Evolutionary conservation across 2,329 filamentous ascomycete genomes (phyloP), one percentile per base, ranked within the genome.

Genomic region (Cladosporium oxysporum): DNA sequence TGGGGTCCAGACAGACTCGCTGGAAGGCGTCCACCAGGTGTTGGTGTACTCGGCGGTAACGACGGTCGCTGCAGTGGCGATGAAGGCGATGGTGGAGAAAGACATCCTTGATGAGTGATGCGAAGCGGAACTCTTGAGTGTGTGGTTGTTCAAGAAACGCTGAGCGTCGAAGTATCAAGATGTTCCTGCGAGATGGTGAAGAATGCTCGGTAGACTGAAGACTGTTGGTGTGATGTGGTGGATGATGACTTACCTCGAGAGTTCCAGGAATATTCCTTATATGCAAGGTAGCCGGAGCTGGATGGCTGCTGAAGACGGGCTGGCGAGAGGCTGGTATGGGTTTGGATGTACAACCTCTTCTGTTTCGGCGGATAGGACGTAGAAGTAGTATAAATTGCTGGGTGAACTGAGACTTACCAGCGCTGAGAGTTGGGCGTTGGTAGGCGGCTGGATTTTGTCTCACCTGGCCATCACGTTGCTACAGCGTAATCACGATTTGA

Each of bases 11-110:
- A 62, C 59, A 31, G 59, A 62, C 28, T 41, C 44, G 31, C 61
- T 63, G 16, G 61, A 63, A 8, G 61, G 61, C 16, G 61, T 63
- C 61, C 61, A 63, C 61, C 61, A 63, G 21, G 61, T 63, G 61
- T 63, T 63, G 61, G 61, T 63, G 21, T 28, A 63, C 7, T 63
- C 61, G 5, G 61, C 61, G 26, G 12, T 57, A 18, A 53, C 61
- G 16, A 63, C 18, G 5, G 61, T 55, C 2, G 61, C 61, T 18
- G 37, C 61, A 5, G 61, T 29, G 35, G 61, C 61, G 33, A 63
- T 47, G 50, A 63, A 12, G 50, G 55, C 23, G 12, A 37, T 52
- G 23, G 61, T 63, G 33, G 61, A 44, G 61, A 63, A 47, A 63
- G 61, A 63, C 61, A 63, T 63, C 23, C 61, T 63, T 63, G 61